A percentile compares a stretch with the other conserved stretches of the same genome.
These are phyloP conservation scores for Alternaria brassicae DNA, from an alignment of 2,329 filamentous ascomycete genomes.

Conservation along the genomic window DNA sequence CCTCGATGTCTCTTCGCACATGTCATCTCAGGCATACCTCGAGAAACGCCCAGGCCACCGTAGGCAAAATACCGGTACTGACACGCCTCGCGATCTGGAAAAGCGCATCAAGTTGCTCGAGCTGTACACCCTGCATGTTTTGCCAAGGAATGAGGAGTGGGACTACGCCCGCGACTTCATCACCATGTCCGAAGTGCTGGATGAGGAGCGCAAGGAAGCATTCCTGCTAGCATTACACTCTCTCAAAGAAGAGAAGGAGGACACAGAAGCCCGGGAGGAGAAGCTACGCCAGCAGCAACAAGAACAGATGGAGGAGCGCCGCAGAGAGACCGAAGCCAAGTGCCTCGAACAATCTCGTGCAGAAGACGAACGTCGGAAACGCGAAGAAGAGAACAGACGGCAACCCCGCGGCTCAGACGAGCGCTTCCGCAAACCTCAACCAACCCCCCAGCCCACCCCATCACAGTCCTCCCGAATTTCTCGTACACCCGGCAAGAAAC, in stretches of 20 bases:
- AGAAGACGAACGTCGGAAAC: conserved; percentile 52
- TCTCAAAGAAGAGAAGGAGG: conserved; percentile 81
- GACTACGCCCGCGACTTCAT: conserved; percentile 94
- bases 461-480: conserved; percentile 40
- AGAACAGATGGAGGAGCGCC: conserved; percentile 60
- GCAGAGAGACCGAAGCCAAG: conserved; percentile 51
- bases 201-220: conserved; percentile 88
- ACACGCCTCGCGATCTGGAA: conserved; percentile 83
- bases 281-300: conserved; percentile 68
- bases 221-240: conserved; percentile 86
- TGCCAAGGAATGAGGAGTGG: conserved; percentile 95
- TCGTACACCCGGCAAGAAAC: conserved; percentile 42
- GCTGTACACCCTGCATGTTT: conserved; percentile 91
- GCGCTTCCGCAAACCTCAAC: conserved; percentile 34
- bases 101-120: conserved; percentile 91
- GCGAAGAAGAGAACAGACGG: conserved; percentile 48
- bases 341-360: conserved; percentile 51
- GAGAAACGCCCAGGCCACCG: conserved; percentile 43
- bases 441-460: conserved; percentile 27
- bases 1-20: conserved; percentile 72
- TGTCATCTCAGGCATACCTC: conserved; percentile 56
- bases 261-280: conserved; percentile 69
- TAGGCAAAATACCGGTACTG: conserved; percentile 65
- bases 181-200: conserved; percentile 80
- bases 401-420: conserved; percentile 45